Evolutionary conservation across 352 stramenopile species (phyloP), one percentile per base, ranked within the genome.

Genomic region (Pythium folliculosum): DNA sequence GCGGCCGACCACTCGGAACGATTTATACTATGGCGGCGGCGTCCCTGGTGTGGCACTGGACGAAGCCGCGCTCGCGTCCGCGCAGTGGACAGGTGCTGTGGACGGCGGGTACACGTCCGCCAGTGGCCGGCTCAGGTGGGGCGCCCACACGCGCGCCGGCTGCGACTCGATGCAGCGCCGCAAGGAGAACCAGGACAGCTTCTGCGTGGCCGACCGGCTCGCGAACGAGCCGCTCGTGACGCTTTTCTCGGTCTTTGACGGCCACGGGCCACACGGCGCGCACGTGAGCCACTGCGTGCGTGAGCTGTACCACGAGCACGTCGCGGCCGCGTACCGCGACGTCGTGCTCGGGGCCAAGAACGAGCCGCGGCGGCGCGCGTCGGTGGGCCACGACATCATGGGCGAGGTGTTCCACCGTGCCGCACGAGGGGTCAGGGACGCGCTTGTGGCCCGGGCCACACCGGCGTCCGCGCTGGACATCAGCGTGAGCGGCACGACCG

Each of bases 121-220:
- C 3, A 85, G 70, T 43, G 69, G 75, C 0, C 60, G 73, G n/a
- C 65, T 92, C 23, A 67, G 62, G 6, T 94, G 86, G 86, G 86
- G 86, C 21, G 62, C 67, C 23, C 71, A 78, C 40, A 85, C 71
- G 7, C 77, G 86, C 52, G 84, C 86, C 22, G 86, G 86, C 32
- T 90, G 89, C 63, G 86, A 94, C 63, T 77, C 82, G 14, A 59
- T 94, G 63, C 71, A 80, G n/a, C 81, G 86, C n/a, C 79, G 86
- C 3, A 94, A 94, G 49, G 84, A 94, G 69, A 94, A 94, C 69
- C 86, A 94, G 65, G 86, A 94, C 70, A 78, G 73, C 25, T 81
- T 94, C 38, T 90, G 76, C 43, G 74, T 94, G 19, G 77, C 70
- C 54, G 84, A 92, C 51, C 63, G 52, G 13, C 50, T 92, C 35